Percentiles rank a stretch among this genome's conserved stretches.
These are phyloP conservation scores for Emmonsia crescens DNA, from an alignment of 2,329 filamentous ascomycete species.

Conservation along the genomic window DNA sequence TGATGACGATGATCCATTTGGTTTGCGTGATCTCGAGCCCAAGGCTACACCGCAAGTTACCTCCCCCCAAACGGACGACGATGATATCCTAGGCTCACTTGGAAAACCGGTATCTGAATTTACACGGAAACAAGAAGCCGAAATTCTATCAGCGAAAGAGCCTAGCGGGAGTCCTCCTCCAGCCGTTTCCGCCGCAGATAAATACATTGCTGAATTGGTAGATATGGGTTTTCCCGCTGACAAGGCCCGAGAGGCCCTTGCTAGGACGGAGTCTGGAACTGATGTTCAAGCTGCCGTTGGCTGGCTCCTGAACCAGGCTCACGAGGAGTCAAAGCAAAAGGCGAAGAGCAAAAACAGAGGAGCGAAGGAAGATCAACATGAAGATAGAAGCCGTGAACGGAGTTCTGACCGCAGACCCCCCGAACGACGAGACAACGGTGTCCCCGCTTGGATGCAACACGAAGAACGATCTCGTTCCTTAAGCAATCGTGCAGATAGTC, in stretches of 20 bases:
- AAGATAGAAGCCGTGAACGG: constrained; percentile 16
- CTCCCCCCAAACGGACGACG: constrained; percentile 42
- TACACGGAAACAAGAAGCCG: constrained; percentile 12
- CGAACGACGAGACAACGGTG: constrained; percentile 19
- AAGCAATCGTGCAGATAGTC: constrained; percentile 13
- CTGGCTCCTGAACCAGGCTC: constrained; percentile 83
- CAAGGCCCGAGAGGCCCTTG: constrained; percentile 68
- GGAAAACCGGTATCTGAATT: constrained; percentile 49
- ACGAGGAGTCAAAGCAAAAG: constrained; percentile 69
- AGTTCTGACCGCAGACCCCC: constrained; percentile 13
- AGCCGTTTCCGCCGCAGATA: constrained; percentile 50
- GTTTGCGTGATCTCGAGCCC: constrained; percentile 51
- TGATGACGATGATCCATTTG: constrained; percentile 80
- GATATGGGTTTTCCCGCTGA: constrained; percentile 90
- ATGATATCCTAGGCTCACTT: constrained; percentile 52
- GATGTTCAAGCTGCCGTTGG: constrained; percentile 81
- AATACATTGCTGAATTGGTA: constrained; percentile 74
- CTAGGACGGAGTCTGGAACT: constrained; percentile 64
- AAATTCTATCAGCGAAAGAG: neutral
- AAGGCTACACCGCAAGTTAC: constrained; percentile 33
- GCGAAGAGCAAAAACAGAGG: constrained; percentile 26
- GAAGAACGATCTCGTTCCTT: constrained; percentile 31
- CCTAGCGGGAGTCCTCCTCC: neutral
- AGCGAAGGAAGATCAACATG: constrained; percentile 1
- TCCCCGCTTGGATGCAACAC: constrained; percentile 55